Conservation (phyloP, 352 stramenopile genomes). For the Globisporangium iwayamae region DNA sequence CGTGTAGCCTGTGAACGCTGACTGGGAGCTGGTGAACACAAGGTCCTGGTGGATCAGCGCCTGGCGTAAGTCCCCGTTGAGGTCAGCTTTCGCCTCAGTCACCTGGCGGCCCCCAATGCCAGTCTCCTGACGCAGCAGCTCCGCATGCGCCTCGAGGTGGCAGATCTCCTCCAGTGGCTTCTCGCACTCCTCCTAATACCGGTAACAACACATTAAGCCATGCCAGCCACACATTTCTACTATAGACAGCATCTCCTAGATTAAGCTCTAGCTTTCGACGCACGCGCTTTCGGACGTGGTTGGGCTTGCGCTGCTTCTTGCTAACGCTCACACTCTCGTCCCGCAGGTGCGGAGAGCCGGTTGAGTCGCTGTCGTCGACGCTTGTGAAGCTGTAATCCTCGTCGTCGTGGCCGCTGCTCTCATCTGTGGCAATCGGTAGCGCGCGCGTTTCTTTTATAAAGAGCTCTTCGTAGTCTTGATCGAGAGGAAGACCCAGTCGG, state of each 20-base stretch:
- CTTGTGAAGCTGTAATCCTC: neutral
- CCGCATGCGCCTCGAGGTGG: neutral
- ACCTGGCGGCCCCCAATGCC: neutral
- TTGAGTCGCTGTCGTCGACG: neutral
- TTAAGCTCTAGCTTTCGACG: neutral
- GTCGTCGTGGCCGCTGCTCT: neutral
- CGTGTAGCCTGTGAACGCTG: conserved; percentile 30
- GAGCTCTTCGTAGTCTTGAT: neutral
- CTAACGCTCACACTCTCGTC: neutral
- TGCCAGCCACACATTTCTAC: neutral
- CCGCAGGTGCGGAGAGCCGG: neutral
- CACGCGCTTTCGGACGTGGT: neutral
- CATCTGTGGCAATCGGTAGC: neutral
- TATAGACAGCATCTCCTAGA: neutral
- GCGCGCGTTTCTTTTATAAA: neutral
- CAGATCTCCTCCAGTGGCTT: conserved; percentile 2
- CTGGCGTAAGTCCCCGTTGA: conserved; percentile 19
- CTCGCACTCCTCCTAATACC: conserved; percentile 8
- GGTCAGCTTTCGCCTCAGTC: neutral
- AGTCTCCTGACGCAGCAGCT: neutral
- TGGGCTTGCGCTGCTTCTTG: conserved; percentile 2
- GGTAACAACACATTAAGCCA: neutral
- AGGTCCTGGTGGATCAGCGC: conserved; percentile 31
- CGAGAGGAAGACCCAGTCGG: neutral
- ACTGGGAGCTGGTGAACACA: conserved; percentile 24